A percentile compares a stretch with the other conserved stretches of the same genome.
These are phyloP conservation scores for Pilaira anomala DNA, from an alignment of 192 early-diverging fungal genomes.

Conservation along the genomic window DNA sequence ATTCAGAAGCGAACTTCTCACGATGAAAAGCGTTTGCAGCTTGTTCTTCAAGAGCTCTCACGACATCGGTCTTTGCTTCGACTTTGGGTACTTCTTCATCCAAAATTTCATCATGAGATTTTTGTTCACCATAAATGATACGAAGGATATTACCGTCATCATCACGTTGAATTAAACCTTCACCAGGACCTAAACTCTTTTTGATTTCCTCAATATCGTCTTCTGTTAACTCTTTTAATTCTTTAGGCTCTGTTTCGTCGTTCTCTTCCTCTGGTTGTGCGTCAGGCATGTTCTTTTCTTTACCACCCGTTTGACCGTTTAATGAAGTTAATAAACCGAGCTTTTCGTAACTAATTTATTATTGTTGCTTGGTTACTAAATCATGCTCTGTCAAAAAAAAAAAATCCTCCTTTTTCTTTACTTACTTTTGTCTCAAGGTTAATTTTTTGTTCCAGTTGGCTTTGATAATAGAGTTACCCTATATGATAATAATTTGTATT, in stretches of 20 bases:
- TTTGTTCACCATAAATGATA: slow-evolving; percentile 61
- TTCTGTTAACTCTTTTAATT: slow-evolving; percentile 45
- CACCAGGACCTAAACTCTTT: slow-evolving; percentile 54
- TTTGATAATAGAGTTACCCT: slow-evolving; percentile 58
- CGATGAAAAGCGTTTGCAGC: slow-evolving; percentile 43
- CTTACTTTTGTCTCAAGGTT: slow-evolving; percentile 67
- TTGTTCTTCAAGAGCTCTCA: slow-evolving; percentile 55
- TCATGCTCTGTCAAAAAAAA: background rate
- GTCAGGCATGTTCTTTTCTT: slow-evolving; percentile 35
- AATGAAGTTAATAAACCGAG: slow-evolving; percentile 64
- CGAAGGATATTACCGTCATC: slow-evolving; percentile 70
- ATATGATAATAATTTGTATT: background rate
- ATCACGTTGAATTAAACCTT: slow-evolving; percentile 82
- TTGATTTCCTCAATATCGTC: slow-evolving; percentile 55
- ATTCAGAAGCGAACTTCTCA: slow-evolving; percentile 52
- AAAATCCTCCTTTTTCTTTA: background rate
- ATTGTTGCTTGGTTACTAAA: background rate
- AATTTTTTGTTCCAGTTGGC: slow-evolving; percentile 67
- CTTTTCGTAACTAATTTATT: slow-evolving; percentile 67
- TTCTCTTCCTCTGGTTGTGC: slow-evolving; percentile 1
- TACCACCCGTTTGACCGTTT: slow-evolving; percentile 64
- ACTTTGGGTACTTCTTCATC: slow-evolving; percentile 35
- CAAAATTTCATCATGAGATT: slow-evolving; percentile 44
- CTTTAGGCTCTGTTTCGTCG: slow-evolving; percentile 22
- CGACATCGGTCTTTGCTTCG: slow-evolving; percentile 52